Conservation (phyloP, 495 filamentous ascomycete genomes). For the Clohesyomyces aquaticus region DNA sequence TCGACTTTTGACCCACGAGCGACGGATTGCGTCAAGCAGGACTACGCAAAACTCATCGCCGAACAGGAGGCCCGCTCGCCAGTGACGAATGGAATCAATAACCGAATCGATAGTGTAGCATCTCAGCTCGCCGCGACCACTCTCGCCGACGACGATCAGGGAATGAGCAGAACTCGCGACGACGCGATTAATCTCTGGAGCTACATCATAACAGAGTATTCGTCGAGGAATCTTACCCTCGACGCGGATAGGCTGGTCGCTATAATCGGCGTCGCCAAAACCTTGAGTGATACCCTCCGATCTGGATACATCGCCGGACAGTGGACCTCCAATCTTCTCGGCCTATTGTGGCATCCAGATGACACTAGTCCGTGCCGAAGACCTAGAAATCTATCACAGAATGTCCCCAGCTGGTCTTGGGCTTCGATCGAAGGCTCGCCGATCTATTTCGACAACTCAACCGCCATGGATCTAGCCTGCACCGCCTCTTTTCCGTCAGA, state of each 20-base stretch:
- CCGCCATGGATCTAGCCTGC: conserved; percentile 36
- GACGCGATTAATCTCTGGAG: conserved; percentile 37
- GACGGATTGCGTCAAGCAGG: conserved; percentile 36
- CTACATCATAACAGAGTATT: conserved; percentile 37
- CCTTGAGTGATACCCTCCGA: conserved; percentile 29
- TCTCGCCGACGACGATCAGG: conserved; percentile 13
- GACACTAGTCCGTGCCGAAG: conserved; percentile 21
- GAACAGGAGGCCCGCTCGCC: not conserved
- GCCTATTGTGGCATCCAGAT: conserved; percentile 39
- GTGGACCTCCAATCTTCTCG: conserved; percentile 40
- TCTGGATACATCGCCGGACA: conserved; percentile 46
- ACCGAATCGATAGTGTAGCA: conserved; percentile 32
- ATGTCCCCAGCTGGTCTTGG: conserved; percentile 39
- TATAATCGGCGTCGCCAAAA: conserved; percentile 43
- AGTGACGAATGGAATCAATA: conserved; percentile 1
- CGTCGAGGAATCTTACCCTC: conserved; percentile 38
- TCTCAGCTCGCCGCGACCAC: conserved; percentile 32
- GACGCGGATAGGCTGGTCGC: conserved; percentile 44
- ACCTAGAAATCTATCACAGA: not conserved
- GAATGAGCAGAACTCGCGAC: conserved; percentile 10
- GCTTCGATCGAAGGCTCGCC: conserved; percentile 37
- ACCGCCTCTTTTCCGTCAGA: conserved; percentile 29
- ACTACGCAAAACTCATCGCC: conserved; percentile 23
- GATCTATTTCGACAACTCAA: conserved; percentile 37
- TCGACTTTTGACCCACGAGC: conserved; percentile 32